Evolutionary conservation across 2,329 filamentous ascomycete species (phyloP), one percentile per base, ranked within the genome.

Genomic region (Nemania bipapillata): DNA sequence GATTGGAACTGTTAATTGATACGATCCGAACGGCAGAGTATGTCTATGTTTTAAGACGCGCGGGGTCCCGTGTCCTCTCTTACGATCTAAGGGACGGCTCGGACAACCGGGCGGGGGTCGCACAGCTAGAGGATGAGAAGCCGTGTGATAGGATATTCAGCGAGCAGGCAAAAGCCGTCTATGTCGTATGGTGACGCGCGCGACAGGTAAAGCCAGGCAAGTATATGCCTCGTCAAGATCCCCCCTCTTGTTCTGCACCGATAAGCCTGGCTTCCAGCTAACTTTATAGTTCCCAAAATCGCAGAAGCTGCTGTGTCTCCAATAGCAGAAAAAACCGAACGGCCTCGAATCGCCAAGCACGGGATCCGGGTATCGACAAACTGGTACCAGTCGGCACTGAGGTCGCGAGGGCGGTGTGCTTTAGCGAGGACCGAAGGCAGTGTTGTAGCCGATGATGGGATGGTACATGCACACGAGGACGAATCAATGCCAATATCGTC

Each of bases 21-120:
- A 9, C 9, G 64, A 54, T 65, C 55, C 42, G 28, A 30, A 63
- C 26, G 32, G 28, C 59, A 28, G 55, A 64, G 40, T 66, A 54
- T 68, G 42, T 70, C 55, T 71, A 53, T 56, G 35, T 59, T 47
- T 52, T 63, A 53, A 63, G 26, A 49, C 53, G 35, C 54, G 61
- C 42, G 28, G 62, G 50, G 53, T 37, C 28, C 49, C 42, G 54
- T 63, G 24, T 56, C 64, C 37, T 53, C 35, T 55, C 17, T 59
- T 64, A 11, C n/a, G 35, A 37, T 22, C 53, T 22, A 40, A 57
- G 57, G 3, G 15, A 17, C 45, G 32, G n/a, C 47, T 55, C 52
- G 32, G 54, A 58, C 26, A 55, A 40, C 54, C 28, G 49, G 63
- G 57, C 61, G 57, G 57, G 64, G 63, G 57, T 65, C 61, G 63